Evolutionary conservation across 441 rosid species (phyloP).

Genomic region (Rhodomyrtus psidioides): DNA sequence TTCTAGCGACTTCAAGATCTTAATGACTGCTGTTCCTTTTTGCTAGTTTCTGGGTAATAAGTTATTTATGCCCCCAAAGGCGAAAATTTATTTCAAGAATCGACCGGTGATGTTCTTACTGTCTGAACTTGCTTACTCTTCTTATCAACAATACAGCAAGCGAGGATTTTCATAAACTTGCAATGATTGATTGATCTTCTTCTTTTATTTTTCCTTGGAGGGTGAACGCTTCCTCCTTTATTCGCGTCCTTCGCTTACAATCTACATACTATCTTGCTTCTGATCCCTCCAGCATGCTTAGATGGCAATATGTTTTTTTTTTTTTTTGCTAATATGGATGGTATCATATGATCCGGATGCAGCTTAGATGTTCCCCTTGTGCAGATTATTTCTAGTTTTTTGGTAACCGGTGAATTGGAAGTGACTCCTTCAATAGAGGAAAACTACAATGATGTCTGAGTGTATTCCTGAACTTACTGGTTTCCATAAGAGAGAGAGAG

Average conservation of each 20-base stretch:
- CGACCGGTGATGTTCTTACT: not conserved
- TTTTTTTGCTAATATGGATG: not conserved
- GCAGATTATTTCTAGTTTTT: not conserved
- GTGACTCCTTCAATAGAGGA: not conserved
- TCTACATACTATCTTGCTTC: not conserved
- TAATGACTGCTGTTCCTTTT: not conserved
- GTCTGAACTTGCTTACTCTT: not conserved
- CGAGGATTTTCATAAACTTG: not conserved
- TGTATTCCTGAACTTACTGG: not conserved
- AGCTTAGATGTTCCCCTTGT: not conserved
- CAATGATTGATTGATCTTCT: not conserved
- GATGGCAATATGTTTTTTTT: not conserved
- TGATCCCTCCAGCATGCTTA: not conserved
- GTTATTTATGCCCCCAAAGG: not conserved
- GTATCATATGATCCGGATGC: not conserved
- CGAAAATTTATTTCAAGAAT: not conserved
- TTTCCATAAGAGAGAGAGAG: not conserved
- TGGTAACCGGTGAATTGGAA: not conserved
- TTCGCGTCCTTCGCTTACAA: not conserved
- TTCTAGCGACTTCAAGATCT: not conserved
- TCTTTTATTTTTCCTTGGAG: not conserved
- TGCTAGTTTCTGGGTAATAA: not conserved
- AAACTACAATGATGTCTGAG: not conserved
- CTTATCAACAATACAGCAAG: not conserved
- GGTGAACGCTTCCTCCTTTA: not conserved